phyloP scores from a whole-genome alignment of 1,284 basidiomycete genomes.

The Vanrija pseudolonga region DNA sequence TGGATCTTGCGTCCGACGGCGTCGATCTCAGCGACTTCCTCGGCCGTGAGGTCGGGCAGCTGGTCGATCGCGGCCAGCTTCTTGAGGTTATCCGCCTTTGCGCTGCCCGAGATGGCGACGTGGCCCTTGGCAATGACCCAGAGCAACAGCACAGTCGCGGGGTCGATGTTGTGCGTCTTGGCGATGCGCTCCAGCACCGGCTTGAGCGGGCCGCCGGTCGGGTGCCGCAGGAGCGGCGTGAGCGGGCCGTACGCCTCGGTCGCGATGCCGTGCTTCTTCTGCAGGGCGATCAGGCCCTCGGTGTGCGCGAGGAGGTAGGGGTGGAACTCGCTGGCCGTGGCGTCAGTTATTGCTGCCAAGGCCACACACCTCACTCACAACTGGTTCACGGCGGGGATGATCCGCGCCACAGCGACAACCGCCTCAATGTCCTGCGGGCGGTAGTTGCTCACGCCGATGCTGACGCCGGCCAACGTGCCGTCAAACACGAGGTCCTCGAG shows the following conservation, averaged over 20 bases:
- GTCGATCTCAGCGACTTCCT: conserved; percentile 64
- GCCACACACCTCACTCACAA: conserved; percentile 41
- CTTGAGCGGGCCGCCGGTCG: conserved; percentile 57
- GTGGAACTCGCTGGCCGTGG: conserved; percentile 57
- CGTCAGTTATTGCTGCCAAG: conserved; percentile 52
- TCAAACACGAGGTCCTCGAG: conserved; percentile 44
- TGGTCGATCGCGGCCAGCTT: conserved; percentile 59
- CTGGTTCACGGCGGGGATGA: conserved; percentile 68
- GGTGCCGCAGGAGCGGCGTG: conserved; percentile 57
- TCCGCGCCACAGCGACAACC: conserved; percentile 50
- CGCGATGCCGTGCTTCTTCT: conserved; percentile 60
- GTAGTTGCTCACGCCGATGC: conserved; percentile 46
- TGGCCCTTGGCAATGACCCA: conserved; percentile 60
- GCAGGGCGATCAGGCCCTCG: conserved; percentile 57
- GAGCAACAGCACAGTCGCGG: conserved; percentile 58
- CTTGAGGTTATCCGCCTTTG: conserved; percentile 60
- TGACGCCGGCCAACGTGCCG: conserved; percentile 60
- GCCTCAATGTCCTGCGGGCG: conserved; percentile 40
- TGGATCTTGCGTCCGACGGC: conserved; percentile 60
- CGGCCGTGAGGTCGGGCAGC: conserved; percentile 59
- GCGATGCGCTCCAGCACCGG: conserved; percentile 55
- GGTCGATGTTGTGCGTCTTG: conserved; percentile 48
- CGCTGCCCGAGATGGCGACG: conserved; percentile 64
- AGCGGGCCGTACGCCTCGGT: conserved; percentile 60
- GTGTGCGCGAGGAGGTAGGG: conserved; percentile 66